Percentiles rank a stretch among this genome's conserved stretches.
phyloP scores from a whole-genome alignment of 1,139 yeast genomes.

The Geotrichum europaeum region DNA sequence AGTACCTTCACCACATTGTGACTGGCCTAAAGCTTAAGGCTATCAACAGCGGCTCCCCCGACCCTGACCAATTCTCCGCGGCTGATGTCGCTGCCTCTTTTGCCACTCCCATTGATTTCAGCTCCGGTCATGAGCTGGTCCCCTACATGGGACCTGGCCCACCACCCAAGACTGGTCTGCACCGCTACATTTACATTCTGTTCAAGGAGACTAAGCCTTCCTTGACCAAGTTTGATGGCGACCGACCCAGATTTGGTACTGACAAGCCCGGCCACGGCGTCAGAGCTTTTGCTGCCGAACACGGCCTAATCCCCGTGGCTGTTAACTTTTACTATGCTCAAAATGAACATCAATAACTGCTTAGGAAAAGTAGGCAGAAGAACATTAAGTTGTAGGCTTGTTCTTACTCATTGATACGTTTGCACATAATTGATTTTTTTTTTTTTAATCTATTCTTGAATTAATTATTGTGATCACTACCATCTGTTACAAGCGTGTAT shows the following conservation, averaged over 20 bases:
- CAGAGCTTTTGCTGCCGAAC: constrained; percentile 63
- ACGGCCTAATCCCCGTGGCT: constrained; percentile 60
- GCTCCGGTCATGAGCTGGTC: constrained; percentile 33
- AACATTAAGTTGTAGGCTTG: neutral
- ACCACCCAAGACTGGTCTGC: constrained; percentile 74
- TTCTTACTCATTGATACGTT: neutral
- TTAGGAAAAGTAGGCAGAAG: neutral
- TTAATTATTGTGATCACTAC: too few relatives aligned
- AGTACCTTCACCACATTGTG: constrained; percentile 71
- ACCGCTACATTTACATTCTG: constrained; percentile 70
- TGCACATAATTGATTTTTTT: neutral
- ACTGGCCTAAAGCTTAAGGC: constrained; percentile 58
- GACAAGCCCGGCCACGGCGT: constrained; percentile 71
- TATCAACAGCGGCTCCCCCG: constrained; percentile 39
- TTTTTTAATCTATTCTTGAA: neutral
- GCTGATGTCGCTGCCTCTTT: constrained; percentile 31
- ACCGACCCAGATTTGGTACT: constrained; percentile 82
- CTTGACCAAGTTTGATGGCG: constrained; percentile 41
- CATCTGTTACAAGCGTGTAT: constrained; percentile 10
- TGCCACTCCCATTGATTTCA: constrained; percentile 30
- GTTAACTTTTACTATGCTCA: constrained; percentile 78
- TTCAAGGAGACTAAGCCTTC: constrained; percentile 50
- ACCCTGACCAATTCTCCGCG: constrained; percentile 23
- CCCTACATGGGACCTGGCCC: constrained; percentile 79
- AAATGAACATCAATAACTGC: constrained; percentile 42